A percentile compares a stretch with the other conserved stretches of the same genome.
Conservation (phyloP, 176 grass and related monocot species). For the Hsuehochloa calcarea region DNA sequence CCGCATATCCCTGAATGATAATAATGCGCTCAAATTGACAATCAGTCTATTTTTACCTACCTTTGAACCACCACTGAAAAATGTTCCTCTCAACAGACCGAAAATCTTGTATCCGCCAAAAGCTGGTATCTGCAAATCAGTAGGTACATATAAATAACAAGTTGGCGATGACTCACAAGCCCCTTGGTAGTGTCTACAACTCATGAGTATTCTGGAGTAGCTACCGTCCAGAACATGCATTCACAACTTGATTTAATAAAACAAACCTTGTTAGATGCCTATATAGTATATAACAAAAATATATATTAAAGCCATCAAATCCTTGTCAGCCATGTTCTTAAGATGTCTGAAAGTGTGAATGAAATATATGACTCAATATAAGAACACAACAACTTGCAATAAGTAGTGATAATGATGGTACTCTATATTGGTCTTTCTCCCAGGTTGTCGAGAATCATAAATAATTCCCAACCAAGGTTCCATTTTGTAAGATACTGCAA, state of each 20-base stretch:
- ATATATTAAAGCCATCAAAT: background rate
- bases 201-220: background rate
- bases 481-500: background rate
- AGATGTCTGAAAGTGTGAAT: background rate
- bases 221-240: background rate
- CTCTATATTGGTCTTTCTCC: background rate
- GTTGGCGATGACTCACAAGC: background rate
- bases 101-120: slow-evolving; percentile 88
- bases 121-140: slow-evolving; percentile 69
- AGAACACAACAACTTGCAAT: background rate
- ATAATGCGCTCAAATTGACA: background rate
- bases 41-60: slow-evolving; percentile 60
- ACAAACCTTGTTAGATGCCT: background rate
- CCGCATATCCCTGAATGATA: background rate
- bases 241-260: background rate
- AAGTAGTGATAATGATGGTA: background rate
- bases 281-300: background rate
- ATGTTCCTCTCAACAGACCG: slow-evolving; percentile 68
- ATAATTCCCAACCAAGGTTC: background rate
- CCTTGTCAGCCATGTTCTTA: background rate
- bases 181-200: background rate
- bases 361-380: background rate
- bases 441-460: background rate
- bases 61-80: slow-evolving; percentile 71
- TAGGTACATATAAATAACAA: slow-evolving; percentile 16